Base-by-base conservation (phyloP, 495 filamentous ascomycete species). In the Daldinia concentrica region DNA sequence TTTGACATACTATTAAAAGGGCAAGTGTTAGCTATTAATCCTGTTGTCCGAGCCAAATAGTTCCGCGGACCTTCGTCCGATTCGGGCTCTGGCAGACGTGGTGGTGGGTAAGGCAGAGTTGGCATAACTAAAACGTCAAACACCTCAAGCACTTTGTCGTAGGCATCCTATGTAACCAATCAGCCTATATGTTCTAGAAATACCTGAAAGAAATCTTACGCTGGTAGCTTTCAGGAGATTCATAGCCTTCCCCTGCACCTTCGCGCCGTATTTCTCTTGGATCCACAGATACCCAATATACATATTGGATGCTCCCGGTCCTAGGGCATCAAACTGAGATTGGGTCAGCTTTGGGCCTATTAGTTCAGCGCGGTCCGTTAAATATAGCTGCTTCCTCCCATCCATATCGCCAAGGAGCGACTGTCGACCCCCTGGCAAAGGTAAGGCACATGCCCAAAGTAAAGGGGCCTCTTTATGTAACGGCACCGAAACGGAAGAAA, bases 21-120 rank as follows among this genome's bases (percentile, higher is more conserved):
- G 36, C 83, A 82, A 6, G 87, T 90, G 64, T 89, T 89, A 19
- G 80, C 81, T 1, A 85, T 83, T 34, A 86, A 65, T 0, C 85
- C 85, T 58, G 80, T 79, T 17, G 81, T 80, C 19, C 79, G 78
- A 15, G 72, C 71, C 29, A 86, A 50, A 39, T 82, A 81, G 34
- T 80, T 79, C 58, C 84, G 48, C 0, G 82, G 84, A 1, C 77
- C 75, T 17, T 76, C 63, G 9, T 66, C 62, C 1, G 64, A 62
- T 0, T 59, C 76, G 2, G 68, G 68, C 32, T 71, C 58, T 17
- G 71, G 68, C 4, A 73, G 24, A 22, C 29, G 60, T 12, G 75
- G 71, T 15, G 78, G 81, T 6, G 78, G 74, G 19, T 74, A 60
- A 14, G 67, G 72, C 39, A 74, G 41, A 2, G 84, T 87, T 8